Conservation (phyloP, 768 basidiomycete genomes). For the Sutorius australiensis region DNA sequence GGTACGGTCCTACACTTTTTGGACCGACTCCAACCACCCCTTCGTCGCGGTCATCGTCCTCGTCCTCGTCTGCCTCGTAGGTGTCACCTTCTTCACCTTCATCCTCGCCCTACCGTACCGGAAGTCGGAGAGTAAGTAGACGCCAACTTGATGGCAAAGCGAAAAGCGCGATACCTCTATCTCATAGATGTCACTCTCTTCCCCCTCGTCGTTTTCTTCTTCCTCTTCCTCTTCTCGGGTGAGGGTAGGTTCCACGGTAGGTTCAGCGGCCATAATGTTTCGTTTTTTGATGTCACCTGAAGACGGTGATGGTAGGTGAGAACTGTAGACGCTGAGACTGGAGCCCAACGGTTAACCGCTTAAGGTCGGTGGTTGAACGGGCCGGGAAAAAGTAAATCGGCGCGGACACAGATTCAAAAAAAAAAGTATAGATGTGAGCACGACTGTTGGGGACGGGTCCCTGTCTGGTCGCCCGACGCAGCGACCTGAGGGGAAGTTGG, state of each 20-base stretch:
- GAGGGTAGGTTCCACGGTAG: constrained; percentile 11
- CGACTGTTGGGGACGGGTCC: not conserved
- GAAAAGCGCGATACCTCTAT: constrained; percentile 17
- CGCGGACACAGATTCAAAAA: not conserved
- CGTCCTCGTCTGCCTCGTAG: constrained; percentile 14
- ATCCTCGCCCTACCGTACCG: constrained; percentile 17
- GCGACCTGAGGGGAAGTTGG: constrained; percentile 4
- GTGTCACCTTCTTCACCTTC: constrained; percentile 10
- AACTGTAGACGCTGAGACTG: constrained; percentile 3
- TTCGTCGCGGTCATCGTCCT: constrained; percentile 13
- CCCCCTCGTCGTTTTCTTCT: constrained; percentile 13
- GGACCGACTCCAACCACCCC: not conserved
- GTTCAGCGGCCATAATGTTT: constrained; percentile 22
- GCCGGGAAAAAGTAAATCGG: constrained; percentile 6
- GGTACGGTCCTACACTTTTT: constrained; percentile 11
- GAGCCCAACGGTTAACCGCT: constrained; percentile 1
- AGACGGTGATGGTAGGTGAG: constrained; percentile 4
- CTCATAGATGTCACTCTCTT: constrained; percentile 30
- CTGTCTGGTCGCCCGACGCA: not conserved
- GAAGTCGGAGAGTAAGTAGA: not conserved
- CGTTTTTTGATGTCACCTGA: not conserved
- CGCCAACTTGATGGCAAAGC: not conserved
- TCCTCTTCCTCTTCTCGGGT: not conserved
- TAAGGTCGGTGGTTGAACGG: constrained; percentile 11
- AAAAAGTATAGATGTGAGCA: not conserved